Evolutionary conservation across 169 alveolate species (phyloP), one percentile per base, ranked within the genome.

Genomic region (Eimeria tenella): DNA sequence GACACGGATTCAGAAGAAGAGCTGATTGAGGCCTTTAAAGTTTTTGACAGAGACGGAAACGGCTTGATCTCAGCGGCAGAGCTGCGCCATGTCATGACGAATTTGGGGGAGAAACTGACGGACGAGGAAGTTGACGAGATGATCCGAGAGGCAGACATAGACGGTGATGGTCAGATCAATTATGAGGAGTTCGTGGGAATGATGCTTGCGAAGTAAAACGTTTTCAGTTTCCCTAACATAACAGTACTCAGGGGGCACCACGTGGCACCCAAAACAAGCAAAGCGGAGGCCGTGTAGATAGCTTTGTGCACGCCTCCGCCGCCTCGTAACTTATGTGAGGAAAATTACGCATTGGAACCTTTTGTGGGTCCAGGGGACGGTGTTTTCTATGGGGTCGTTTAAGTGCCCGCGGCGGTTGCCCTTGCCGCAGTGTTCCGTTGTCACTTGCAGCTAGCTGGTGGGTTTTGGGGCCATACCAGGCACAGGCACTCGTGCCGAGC

Each of bases 81-180:
- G 98, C 97, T 99, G 95, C 98, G 99, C 90, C 99, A 99, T 95
- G 99, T 98, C 62, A 99, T 98, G 99, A 99, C 99, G 25, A 99
- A 99, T 94, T 96, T 99, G 95, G 99, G 99, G 25, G 99, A 99
- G 95, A 98, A 99, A 95, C 96, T 99, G 75, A 99, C 99, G 53
- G 99, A 99, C 95, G 99, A 99, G 96, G 99, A 99, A 93, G 99
- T 99, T 79, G 99, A 99, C 94, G 99, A 99, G 97, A 99, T 99
- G 99, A 98, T 99, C 90, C 97, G 99, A 93, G 99, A 99, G 96
- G 99, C 99, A 82, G 99, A 99, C 94, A 98, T 98, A 52, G 99
- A 99, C 95, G 99, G 99, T 19, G 99, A 99, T 97, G 99, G 99
- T 50, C 99, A 98, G 75, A 99, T 99, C 97, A 98, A 98, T 98